Percentiles rank a stretch among this genome's conserved stretches.
Conservation (phyloP, 352 stramenopile species). For the Pythium folliculosum region DNA sequence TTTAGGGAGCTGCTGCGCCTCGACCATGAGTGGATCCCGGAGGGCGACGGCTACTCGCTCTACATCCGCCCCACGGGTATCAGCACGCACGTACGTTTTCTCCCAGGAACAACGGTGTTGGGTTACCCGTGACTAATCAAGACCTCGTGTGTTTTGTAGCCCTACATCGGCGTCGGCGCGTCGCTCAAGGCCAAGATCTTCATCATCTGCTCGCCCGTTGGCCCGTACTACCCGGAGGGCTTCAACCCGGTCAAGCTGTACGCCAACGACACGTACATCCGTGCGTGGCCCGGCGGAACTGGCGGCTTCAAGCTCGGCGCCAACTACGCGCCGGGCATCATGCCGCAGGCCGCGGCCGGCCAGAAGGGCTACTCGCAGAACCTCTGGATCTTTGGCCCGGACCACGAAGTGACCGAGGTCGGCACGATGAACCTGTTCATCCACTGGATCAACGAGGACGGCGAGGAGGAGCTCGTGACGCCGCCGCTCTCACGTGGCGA, state of each 20-base stretch:
- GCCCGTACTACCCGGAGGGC: constrained; percentile 97
- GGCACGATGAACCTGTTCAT: constrained; percentile 99
- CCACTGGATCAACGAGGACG: constrained; percentile 92
- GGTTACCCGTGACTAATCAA: background rate
- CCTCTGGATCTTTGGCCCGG: constrained; percentile 95
- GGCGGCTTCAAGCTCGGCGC: constrained; percentile 93
- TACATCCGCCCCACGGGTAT: constrained; percentile 96
- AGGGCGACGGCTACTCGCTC: constrained; percentile 95
- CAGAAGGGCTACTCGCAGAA: constrained; percentile 89
- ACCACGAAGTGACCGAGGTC: constrained; percentile 89
- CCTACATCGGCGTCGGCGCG: constrained; percentile 89
- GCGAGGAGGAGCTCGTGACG: constrained; percentile 94
- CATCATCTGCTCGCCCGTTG: constrained; percentile 96
- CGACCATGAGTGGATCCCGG: constrained; percentile 93
- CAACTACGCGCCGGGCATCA: constrained; percentile 92
- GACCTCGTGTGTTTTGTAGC: constrained; percentile 37
- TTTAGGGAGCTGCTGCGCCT: constrained; percentile 63
- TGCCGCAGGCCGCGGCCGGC: constrained; percentile 88
- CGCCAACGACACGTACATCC: constrained; percentile 92
- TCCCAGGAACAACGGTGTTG: too few species aligned
- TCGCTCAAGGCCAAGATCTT: constrained; percentile 92
- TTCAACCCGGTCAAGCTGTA: constrained; percentile 91
- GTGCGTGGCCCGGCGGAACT: constrained; percentile 95
- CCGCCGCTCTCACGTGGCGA: constrained; percentile 93
- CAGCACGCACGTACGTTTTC: constrained; percentile 64